Percentiles rank a stretch among this genome's conserved stretches.
These are phyloP conservation scores for Penicillium egyptiacum DNA, from an alignment of 495 filamentous ascomycete species.

Conservation along the genomic window DNA sequence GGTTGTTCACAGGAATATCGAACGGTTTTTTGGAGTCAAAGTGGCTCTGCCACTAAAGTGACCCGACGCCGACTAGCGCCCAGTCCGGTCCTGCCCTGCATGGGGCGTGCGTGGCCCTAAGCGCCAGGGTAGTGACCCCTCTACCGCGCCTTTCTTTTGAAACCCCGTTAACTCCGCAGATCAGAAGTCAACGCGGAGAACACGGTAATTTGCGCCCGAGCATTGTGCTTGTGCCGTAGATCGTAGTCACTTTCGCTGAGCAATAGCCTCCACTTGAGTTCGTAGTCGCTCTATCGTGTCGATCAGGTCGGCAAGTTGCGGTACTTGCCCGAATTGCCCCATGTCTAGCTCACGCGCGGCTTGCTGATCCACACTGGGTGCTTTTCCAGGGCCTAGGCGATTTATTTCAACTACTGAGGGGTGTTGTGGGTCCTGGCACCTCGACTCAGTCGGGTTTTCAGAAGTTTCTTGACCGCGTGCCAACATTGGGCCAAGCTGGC, in stretches of 20 bases:
- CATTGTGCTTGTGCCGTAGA: not conserved
- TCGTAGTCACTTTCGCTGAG: not conserved
- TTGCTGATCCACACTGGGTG: conserved; percentile 24
- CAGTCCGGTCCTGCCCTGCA: conserved; percentile 11
- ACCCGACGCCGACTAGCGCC: conserved; percentile 11
- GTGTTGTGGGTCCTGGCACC: conserved; percentile 33
- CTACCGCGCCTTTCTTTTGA: conserved; percentile 8
- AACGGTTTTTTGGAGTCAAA: conserved; percentile 16
- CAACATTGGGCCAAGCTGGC: conserved; percentile 25
- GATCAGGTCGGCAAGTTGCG: conserved; percentile 36
- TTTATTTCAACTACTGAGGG: conserved; percentile 28
- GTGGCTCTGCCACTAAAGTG: conserved; percentile 17
- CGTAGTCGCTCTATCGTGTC: conserved; percentile 43
- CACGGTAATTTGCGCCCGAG: not conserved
- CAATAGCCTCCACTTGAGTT: conserved; percentile 36
- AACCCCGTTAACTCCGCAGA: not conserved
- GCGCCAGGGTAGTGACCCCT: conserved; percentile 17
- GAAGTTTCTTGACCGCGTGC: conserved; percentile 28
- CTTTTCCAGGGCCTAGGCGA: conserved; percentile 22
- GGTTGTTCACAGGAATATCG: conserved; percentile 16
- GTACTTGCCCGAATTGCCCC: conserved; percentile 23
- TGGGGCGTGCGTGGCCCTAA: conserved; percentile 30
- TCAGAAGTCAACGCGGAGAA: conserved; percentile 3
- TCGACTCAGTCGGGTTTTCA: conserved; percentile 28
- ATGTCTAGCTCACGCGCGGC: conserved; percentile 24